Evolutionary conservation across 2,329 filamentous ascomycete species (phyloP).

Genomic region (Teratosphaeria epicoccoides): DNA sequence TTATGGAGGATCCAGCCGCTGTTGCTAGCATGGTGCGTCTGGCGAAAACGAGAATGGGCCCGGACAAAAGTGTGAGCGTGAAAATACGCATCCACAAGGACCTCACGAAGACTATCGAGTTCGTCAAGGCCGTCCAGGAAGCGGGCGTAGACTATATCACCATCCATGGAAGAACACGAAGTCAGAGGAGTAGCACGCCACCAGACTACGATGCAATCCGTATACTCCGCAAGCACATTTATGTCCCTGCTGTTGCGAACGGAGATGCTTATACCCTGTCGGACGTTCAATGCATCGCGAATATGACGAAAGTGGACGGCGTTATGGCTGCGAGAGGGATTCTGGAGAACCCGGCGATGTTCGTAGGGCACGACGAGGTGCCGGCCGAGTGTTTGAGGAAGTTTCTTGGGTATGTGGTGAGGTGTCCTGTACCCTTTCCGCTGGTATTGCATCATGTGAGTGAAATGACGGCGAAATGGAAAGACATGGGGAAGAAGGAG

Average conservation of each 20-base stretch:
- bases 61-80: slow-evolving; percentile 51
- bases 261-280: slow-evolving; percentile 55
- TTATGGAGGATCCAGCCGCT: slow-evolving; percentile 55
- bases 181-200: slow-evolving; percentile 50
- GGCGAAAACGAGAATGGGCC: slow-evolving; percentile 42
- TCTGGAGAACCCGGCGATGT: slow-evolving; percentile 57
- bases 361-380: slow-evolving; percentile 46
- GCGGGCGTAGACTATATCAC: slow-evolving; percentile 58
- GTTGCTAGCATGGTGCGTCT: slow-evolving; percentile 56
- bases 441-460: slow-evolving; percentile 54
- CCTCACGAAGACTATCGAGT: slow-evolving; percentile 45
- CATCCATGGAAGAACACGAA: slow-evolving; percentile 55
- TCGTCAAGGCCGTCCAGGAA: slow-evolving; percentile 51
- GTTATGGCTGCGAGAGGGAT: slow-evolving; percentile 62
- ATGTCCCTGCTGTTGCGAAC: slow-evolving; percentile 56
- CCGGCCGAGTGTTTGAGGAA: slow-evolving; percentile 53
- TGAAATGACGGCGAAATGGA: slow-evolving; percentile 53
- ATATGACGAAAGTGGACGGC: slow-evolving; percentile 31
- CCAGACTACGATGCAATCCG: slow-evolving; percentile 53
- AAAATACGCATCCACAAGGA: slow-evolving; percentile 62
- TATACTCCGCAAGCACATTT: slow-evolving; percentile 41
- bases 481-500: slow-evolving; percentile 41
- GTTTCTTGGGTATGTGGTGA: slow-evolving; percentile 50
- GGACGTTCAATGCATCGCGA: slow-evolving; percentile 25
- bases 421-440: slow-evolving; percentile 50